A percentile compares a stretch with the other conserved stretches of the same genome.
Conservation (phyloP, 1,284 basidiomycete genomes). For the Naganishia liquefaciens region DNA sequence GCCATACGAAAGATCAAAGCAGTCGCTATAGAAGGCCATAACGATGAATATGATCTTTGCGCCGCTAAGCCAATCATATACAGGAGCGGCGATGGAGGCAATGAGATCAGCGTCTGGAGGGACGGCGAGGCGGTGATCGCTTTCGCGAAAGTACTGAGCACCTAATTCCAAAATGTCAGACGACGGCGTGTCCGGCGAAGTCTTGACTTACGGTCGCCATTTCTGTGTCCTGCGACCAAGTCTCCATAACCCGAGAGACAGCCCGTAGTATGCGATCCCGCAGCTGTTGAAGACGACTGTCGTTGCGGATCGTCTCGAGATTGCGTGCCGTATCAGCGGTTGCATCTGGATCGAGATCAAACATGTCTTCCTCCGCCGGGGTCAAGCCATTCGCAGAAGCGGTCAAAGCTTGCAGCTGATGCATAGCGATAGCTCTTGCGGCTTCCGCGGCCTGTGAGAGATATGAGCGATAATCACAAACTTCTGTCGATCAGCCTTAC, state of each 20-base stretch:
- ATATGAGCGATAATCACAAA: slow-evolving; percentile 28
- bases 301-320: slow-evolving; percentile 63
- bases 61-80: slow-evolving; percentile 74
- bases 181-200: background rate
- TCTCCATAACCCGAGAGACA: slow-evolving; percentile 64
- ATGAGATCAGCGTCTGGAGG: slow-evolving; percentile 68
- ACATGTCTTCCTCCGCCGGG: slow-evolving; percentile 67
- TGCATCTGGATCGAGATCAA: slow-evolving; percentile 59
- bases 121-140: slow-evolving; percentile 70
- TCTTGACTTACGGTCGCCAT: slow-evolving; percentile 68
- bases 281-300: slow-evolving; percentile 64
- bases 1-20: slow-evolving; percentile 77
- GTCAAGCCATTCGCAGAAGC: slow-evolving; percentile 83
- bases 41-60: slow-evolving; percentile 70
- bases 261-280: slow-evolving; percentile 65
- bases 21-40: slow-evolving; percentile 77
- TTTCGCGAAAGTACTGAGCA: slow-evolving; percentile 75
- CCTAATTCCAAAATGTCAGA: slow-evolving; percentile 54
- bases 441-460: slow-evolving; percentile 66
- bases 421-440: slow-evolving; percentile 62
- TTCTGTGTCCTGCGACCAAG: slow-evolving; percentile 74
- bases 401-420: slow-evolving; percentile 73
- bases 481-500: slow-evolving; percentile 51
- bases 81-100: slow-evolving; percentile 74
- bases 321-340: slow-evolving; percentile 41